Percentiles rank a stretch among this genome's conserved stretches.
These are phyloP conservation scores for Arctium lappa DNA, from an alignment of 129 eudicot species.

Conservation along the genomic window DNA sequence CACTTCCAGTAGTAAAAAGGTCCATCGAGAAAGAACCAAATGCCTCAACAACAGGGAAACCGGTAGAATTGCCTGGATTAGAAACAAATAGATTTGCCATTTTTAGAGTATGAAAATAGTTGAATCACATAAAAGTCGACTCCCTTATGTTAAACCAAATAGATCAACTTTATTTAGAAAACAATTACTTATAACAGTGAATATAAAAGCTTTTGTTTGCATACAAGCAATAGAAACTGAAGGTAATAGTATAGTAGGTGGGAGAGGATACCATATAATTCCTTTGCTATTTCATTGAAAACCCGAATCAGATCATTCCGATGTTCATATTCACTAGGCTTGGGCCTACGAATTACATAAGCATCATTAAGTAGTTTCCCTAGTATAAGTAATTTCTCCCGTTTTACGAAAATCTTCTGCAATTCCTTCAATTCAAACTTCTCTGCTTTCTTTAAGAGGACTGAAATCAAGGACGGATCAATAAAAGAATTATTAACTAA, in stretches of 20 bases:
- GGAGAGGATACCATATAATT: conserved; percentile 59
- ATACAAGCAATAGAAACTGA: not conserved
- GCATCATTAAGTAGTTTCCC: conserved; percentile 53
- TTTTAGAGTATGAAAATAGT: not conserved
- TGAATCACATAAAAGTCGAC: not conserved
- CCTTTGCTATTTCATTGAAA: conserved; percentile 80
- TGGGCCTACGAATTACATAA: conserved; percentile 58
- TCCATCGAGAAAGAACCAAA: conserved; percentile 97
- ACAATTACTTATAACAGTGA: not conserved
- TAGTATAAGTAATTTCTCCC: conserved; percentile 34
- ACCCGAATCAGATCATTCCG: conserved; percentile 66
- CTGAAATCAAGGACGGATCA: conserved; percentile 39
- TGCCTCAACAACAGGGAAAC: conserved; percentile 66
- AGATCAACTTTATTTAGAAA: not conserved
- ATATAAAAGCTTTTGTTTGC: not conserved
- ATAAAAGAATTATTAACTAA: not conserved
- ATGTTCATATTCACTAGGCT: conserved; percentile 57
- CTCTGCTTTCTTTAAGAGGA: conserved; percentile 56
- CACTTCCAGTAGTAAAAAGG: conserved; percentile 77
- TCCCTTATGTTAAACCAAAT: not conserved
- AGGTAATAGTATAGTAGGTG: not conserved
- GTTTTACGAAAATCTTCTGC: conserved; percentile 31
- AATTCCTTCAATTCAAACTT: conserved; percentile 60
- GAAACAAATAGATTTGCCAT: not conserved
- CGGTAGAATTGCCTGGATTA: conserved; percentile 43